Evolutionary conservation across 2,329 filamentous ascomycete species (phyloP).

Genomic region (Penicillium concentricum): DNA sequence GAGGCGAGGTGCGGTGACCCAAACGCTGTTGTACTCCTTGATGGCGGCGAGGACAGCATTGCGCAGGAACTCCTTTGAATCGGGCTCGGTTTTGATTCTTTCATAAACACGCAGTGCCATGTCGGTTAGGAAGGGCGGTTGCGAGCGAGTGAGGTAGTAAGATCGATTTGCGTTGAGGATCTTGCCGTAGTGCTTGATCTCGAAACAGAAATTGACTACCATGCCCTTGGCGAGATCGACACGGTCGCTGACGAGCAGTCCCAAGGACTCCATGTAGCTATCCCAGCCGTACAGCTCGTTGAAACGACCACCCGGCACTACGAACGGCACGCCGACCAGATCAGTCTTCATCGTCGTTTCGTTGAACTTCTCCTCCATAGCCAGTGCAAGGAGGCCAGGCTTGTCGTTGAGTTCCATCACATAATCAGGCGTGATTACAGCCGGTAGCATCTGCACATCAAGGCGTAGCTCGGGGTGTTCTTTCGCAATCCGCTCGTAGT

Average conservation of each 20-base stretch:
- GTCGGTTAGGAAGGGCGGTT: conserved; percentile 95
- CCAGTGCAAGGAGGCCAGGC: conserved; percentile 85
- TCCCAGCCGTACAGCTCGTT: conserved; percentile 99
- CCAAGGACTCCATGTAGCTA: conserved; percentile 96
- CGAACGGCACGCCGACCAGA: conserved; percentile 80
- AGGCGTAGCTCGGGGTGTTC: conserved; percentile 80
- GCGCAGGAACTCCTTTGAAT: conserved; percentile 75
- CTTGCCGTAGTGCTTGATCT: conserved; percentile 97
- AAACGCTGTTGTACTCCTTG: conserved; percentile 92
- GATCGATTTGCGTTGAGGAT: conserved; percentile 95
- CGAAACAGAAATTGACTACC: conserved; percentile 96
- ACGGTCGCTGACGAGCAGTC: conserved; percentile 79
- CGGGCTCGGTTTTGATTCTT: conserved; percentile 82
- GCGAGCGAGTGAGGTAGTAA: conserved; percentile 91
- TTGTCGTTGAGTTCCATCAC: conserved; percentile 81
- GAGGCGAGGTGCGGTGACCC: conserved; percentile 74
- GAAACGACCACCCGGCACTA: conserved; percentile 96
- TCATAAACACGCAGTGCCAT: conserved; percentile 95
- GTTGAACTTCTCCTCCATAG: conserved; percentile 74
- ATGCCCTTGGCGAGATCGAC: conserved; percentile 88
- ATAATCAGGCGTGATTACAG: conserved; percentile 73
- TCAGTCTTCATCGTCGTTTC: conserved; percentile 67
- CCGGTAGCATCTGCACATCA: conserved; percentile 75
- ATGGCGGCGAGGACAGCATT: conserved; percentile 83
- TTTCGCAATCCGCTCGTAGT: conserved; percentile 77